Evolutionary conservation across 2,329 filamentous ascomycete genomes (phyloP).

Genomic region (Teratosphaeria nubilosa): DNA sequence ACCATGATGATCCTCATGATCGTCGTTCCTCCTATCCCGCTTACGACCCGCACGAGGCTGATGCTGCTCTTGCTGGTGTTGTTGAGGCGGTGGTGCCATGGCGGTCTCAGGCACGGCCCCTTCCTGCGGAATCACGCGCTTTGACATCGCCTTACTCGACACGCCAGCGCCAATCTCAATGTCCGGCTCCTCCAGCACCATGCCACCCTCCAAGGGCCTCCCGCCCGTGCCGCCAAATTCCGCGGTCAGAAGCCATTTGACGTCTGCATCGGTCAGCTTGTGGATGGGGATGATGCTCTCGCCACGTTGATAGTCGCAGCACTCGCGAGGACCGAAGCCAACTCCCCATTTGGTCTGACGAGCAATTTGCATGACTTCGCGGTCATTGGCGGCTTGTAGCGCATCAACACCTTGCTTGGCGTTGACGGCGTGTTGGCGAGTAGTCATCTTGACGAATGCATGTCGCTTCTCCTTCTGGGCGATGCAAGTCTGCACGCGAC

Average conservation of each 20-base stretch:
- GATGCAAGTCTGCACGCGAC: conserved; percentile 90
- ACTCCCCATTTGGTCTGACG: conserved; percentile 89
- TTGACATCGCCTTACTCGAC: conserved; percentile 62
- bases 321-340: conserved; percentile 91
- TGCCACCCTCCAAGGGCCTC: conserved; percentile 63
- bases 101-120: conserved; percentile 4
- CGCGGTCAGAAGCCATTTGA: conserved; percentile 93
- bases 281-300: conserved; percentile 88
- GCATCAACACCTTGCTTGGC: conserved; percentile 87
- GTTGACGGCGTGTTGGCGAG: conserved; percentile 67
- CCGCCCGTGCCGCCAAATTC: conserved; percentile 90
- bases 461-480: conserved; percentile 97
- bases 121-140: conserved; percentile 26
- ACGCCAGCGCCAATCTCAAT: conserved; percentile 98
- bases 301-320: conserved; percentile 87
- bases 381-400: conserved; percentile 68
- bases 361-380: conserved; percentile 58
- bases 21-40: background rate
- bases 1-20: background rate
- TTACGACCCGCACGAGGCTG: background rate
- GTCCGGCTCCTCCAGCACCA: conserved; percentile 93
- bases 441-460: conserved; percentile 98
- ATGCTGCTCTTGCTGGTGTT: background rate
- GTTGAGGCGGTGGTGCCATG: background rate
- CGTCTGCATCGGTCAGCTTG: conserved; percentile 87